These are phyloP conservation scores for Rhinocladiella similis DNA, from an alignment of 2,329 filamentous ascomycete genomes.

Conservation along the genomic window DNA sequence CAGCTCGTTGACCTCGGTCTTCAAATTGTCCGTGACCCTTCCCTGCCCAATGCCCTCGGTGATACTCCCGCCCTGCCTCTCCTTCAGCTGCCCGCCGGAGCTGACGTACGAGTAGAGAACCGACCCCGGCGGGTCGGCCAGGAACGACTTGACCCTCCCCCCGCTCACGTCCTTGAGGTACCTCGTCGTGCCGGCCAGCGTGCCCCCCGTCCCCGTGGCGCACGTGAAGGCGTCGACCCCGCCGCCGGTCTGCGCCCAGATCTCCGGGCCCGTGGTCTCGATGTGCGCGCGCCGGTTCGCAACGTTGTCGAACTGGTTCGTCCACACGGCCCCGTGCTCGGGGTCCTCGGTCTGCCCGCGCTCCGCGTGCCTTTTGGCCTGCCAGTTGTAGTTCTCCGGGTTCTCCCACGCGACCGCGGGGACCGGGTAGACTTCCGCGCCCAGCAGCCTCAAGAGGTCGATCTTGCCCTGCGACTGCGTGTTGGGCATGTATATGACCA, in stretches of 20 bases:
- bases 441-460: slow-evolving; percentile 83
- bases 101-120: slow-evolving; percentile 91
- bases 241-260: slow-evolving; percentile 88
- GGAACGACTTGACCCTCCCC: slow-evolving; percentile 79
- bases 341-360: slow-evolving; percentile 42
- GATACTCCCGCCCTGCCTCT: slow-evolving; percentile 82
- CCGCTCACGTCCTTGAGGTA: slow-evolving; percentile 82
- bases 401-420: slow-evolving; percentile 95
- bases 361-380: slow-evolving; percentile 88
- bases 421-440: slow-evolving; percentile 93
- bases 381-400: slow-evolving; percentile 96
- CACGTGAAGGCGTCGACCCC: slow-evolving; percentile 93
- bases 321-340: slow-evolving; percentile 86
- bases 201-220: slow-evolving; percentile 89
- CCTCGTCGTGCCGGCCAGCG: slow-evolving; percentile 81
- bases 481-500: slow-evolving; percentile 99
- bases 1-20: slow-evolving; percentile 77
- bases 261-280: slow-evolving; percentile 95
- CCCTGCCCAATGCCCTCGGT: slow-evolving; percentile 98
- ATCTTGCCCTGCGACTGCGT: slow-evolving; percentile 98
- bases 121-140: slow-evolving; percentile 91
- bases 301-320: slow-evolving; percentile 96
- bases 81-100: slow-evolving; percentile 78
- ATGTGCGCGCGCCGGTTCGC: slow-evolving; percentile 93
- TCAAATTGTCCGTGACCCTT: slow-evolving; percentile 90